phyloP scores from a whole-genome alignment of 2,329 filamentous ascomycete genomes.

The Penicillium sp. region DNA sequence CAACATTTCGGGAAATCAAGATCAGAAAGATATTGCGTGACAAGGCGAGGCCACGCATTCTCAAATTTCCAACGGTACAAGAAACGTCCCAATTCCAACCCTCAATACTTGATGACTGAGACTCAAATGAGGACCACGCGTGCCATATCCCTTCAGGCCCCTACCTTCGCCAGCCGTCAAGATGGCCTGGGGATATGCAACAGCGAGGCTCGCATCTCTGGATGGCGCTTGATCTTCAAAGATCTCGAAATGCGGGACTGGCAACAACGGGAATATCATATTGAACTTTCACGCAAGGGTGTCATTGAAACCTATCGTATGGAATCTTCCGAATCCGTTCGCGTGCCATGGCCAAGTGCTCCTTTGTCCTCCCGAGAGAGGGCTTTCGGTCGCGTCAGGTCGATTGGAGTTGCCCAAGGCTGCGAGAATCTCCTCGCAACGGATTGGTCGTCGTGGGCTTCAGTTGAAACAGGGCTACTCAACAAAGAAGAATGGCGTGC shows the following conservation, averaged over 20 bases:
- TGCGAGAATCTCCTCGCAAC: neutral
- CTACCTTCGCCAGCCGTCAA: neutral
- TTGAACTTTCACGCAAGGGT: neutral
- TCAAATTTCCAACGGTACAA: too few species aligned
- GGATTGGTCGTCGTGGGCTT: neutral
- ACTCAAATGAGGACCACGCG: neutral
- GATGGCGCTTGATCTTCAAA: neutral
- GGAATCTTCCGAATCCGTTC: neutral
- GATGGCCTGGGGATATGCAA: conserved; percentile 5
- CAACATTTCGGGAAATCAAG: conserved; percentile 7
- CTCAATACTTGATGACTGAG: neutral
- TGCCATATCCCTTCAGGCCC: neutral
- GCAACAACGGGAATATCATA: neutral
- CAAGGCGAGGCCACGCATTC: too few species aligned
- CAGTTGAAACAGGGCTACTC: conserved; percentile 1
- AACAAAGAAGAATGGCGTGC: neutral
- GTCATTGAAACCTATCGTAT: neutral
- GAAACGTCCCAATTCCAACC: neutral
- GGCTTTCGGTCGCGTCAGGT: neutral
- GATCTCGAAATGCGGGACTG: neutral
- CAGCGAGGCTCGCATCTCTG: neutral
- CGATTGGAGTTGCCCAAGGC: neutral
- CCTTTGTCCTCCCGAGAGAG: neutral
- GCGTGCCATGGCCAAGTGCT: neutral
- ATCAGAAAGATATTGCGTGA: too few species aligned